These are phyloP conservation scores for Lobosporangium transversale DNA, from an alignment of 192 early-diverging fungal genomes.

Conservation along the genomic window DNA sequence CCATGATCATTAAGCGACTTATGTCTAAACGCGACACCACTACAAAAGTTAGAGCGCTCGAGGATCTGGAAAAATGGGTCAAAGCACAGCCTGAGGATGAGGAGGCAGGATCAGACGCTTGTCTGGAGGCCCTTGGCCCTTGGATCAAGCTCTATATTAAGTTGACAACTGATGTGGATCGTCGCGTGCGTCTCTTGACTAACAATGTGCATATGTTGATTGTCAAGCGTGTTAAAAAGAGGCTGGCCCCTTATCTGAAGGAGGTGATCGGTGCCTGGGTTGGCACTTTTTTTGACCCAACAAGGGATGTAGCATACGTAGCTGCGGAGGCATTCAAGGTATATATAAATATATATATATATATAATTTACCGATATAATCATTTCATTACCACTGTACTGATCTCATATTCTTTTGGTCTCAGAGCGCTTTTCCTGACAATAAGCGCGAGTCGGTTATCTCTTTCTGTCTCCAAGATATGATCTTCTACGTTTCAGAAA, in stretches of 20 bases:
- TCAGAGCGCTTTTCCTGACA: conserved; percentile 83
- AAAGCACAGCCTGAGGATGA: conserved; percentile 52
- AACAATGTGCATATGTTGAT: conserved; percentile 74
- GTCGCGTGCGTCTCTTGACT: conserved; percentile 80
- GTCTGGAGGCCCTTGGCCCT: conserved; percentile 39
- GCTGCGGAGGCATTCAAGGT: conserved; percentile 77
- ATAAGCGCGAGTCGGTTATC: conserved; percentile 80
- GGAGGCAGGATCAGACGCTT: conserved; percentile 60
- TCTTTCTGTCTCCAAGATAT: conserved; percentile 82
- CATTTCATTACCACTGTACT: neutral
- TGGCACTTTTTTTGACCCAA: conserved; percentile 81
- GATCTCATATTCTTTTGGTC: conserved; percentile 4
- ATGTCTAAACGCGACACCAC: conserved; percentile 84
- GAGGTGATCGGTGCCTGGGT: conserved; percentile 88
- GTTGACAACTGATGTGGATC: conserved; percentile 80
- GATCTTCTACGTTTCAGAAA: conserved; percentile 72
- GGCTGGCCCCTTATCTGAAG: conserved; percentile 84
- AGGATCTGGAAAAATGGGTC: conserved; percentile 81
- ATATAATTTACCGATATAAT: neutral
- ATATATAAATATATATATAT: no score
- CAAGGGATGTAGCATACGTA: conserved; percentile 75
- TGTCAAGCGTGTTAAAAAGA: conserved; percentile 73
- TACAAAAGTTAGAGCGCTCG: conserved; percentile 88
- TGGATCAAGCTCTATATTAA: conserved; percentile 74
- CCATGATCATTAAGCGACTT: conserved; percentile 85